Conservation (phyloP, 2,329 filamentous ascomycete species). For the Pseudonectria buxi region DNA sequence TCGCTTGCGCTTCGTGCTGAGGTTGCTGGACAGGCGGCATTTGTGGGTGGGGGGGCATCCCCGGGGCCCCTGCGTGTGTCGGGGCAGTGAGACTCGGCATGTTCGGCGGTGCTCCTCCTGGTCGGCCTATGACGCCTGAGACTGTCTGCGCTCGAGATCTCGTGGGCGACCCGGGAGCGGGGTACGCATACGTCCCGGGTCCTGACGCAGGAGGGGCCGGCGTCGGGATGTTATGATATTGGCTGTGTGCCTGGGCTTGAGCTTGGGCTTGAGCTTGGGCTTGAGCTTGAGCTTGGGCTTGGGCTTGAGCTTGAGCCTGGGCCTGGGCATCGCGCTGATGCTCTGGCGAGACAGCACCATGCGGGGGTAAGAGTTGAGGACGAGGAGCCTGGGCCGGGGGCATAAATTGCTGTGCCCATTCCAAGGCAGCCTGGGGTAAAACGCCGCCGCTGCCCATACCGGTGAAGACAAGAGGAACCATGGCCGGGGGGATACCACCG, state of each 20-base stretch:
- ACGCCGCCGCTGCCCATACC: constrained; percentile 57
- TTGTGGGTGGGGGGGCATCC: constrained; percentile 39
- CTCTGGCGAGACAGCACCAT: constrained; percentile 46
- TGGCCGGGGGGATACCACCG: constrained; percentile 64
- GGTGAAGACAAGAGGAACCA: constrained; percentile 70
- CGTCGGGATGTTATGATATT: constrained; percentile 33
- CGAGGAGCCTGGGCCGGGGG: constrained; percentile 42
- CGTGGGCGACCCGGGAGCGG: constrained; percentile 39
- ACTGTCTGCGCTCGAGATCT: constrained; percentile 45
- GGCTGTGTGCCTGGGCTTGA: constrained; percentile 29
- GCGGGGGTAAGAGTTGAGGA: constrained; percentile 44
- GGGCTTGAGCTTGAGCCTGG: no score
- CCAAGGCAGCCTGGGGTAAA: constrained; percentile 53
- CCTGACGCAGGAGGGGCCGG: constrained; percentile 27
- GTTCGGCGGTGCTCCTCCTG: constrained; percentile 28
- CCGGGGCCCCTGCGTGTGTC: constrained; percentile 16
- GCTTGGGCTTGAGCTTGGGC: no score
- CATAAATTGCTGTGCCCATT: constrained; percentile 64
- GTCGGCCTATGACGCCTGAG: constrained; percentile 33
- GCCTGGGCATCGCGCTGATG: constrained; percentile 46
- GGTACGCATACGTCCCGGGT: constrained; percentile 35
- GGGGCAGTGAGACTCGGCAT: constrained; percentile 41
- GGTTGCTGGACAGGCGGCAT: constrained; percentile 47
- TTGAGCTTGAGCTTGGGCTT: no score
- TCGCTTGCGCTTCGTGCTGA: constrained; percentile 52